A percentile compares a stretch with the other conserved stretches of the same genome.
Evolutionary conservation across 2,329 filamentous ascomycete genomes (phyloP).

Genomic region (Lachnellula cervina): DNA sequence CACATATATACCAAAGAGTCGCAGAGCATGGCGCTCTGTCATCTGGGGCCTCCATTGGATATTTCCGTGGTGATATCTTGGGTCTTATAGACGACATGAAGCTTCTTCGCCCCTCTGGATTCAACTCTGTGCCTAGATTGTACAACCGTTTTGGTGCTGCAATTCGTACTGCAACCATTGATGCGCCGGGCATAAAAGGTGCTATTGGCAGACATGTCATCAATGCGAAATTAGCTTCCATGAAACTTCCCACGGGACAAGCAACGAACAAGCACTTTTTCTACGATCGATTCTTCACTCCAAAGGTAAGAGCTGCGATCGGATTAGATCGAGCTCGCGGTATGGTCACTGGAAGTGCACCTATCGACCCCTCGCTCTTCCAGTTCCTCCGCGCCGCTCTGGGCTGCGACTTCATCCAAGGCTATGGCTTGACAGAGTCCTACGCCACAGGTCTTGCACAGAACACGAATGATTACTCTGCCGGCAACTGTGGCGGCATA

Average conservation of each 20-base stretch:
- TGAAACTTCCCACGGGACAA: slow-evolving; percentile 66
- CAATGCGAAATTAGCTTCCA: slow-evolving; percentile 70
- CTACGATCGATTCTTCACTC: slow-evolving; percentile 85
- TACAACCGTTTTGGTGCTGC: slow-evolving; percentile 86
- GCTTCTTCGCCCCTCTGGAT: slow-evolving; percentile 72
- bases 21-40: slow-evolving; percentile 72
- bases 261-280: slow-evolving; percentile 75
- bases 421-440: slow-evolving; percentile 91
- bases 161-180: slow-evolving; percentile 72
- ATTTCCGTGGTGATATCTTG: slow-evolving; percentile 87
- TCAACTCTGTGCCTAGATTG: slow-evolving; percentile 85
- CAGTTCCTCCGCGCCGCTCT: slow-evolving; percentile 83
- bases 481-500: slow-evolving; percentile 77
- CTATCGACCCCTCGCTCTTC: slow-evolving; percentile 82
- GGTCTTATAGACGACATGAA: slow-evolving; percentile 90
- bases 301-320: slow-evolving; percentile 77
- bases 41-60: slow-evolving; percentile 72
- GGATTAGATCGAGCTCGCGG: slow-evolving; percentile 68
- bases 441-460: slow-evolving; percentile 76
- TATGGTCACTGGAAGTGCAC: slow-evolving; percentile 86
- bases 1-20: slow-evolving; percentile 89
- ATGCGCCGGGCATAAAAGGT: slow-evolving; percentile 75
- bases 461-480: slow-evolving; percentile 61
- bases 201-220: slow-evolving; percentile 76
- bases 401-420: slow-evolving; percentile 73